These are phyloP conservation scores for Lactifluus pinguis DNA, from an alignment of 768 basidiomycete genomes.

Conservation along the genomic window DNA sequence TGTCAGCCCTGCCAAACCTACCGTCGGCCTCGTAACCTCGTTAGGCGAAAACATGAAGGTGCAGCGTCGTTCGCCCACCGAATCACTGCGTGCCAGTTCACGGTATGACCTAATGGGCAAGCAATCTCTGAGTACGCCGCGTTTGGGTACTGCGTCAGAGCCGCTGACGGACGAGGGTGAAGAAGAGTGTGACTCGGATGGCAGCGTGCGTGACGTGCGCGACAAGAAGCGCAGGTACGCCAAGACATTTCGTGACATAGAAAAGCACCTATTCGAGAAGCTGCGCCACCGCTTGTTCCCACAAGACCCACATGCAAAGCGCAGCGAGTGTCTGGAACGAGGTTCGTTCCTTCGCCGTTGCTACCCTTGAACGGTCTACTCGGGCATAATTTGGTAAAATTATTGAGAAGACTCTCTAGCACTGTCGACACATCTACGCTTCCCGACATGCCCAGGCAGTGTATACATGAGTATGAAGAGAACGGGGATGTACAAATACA, in stretches of 20 bases:
- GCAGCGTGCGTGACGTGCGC: constrained; percentile 12
- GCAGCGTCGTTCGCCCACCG: constrained; percentile 10
- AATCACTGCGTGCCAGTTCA: constrained; percentile 1
- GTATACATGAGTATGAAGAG: too few relatives aligned
- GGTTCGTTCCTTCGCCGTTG: background rate
- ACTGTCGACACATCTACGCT: too few relatives aligned
- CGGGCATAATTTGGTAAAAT: too few relatives aligned
- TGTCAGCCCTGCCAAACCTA: background rate
- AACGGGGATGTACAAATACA: too few relatives aligned
- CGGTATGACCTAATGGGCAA: constrained; percentile 9
- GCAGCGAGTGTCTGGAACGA: constrained; percentile 16
- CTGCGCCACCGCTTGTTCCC: constrained; percentile 15
- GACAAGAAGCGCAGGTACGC: constrained; percentile 17
- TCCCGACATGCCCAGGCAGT: too few relatives aligned
- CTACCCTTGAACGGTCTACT: background rate
- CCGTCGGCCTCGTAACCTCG: background rate
- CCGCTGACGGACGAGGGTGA: constrained; percentile 13
- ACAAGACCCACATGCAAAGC: constrained; percentile 15
- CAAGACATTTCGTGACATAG: constrained; percentile 14
- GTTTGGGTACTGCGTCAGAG: background rate
- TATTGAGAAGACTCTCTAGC: too few relatives aligned
- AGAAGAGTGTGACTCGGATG: constrained; percentile 17
- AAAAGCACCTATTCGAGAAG: constrained; percentile 16
- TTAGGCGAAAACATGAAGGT: background rate
- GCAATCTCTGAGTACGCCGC: background rate